phyloP scores from a whole-genome alignment of 2,329 filamentous ascomycete genomes.

The Aspergillus sp. region DNA sequence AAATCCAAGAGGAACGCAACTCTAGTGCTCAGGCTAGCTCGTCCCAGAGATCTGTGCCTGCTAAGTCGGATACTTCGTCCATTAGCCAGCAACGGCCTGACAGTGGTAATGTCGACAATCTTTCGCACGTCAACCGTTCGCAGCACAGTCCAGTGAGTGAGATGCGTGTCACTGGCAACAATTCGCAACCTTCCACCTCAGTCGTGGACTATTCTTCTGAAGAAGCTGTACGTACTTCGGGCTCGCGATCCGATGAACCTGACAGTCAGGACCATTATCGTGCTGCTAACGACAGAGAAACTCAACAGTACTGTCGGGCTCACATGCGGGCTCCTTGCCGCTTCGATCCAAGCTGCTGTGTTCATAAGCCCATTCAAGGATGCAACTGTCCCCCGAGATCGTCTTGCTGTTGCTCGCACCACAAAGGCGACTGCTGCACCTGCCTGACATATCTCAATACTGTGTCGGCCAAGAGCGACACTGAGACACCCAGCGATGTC shows the following conservation, averaged over 20 bases:
- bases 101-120: neutral
- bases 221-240: neutral
- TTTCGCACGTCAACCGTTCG: neutral
- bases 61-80: neutral
- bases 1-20: no score
- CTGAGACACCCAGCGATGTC: neutral
- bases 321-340: slow-evolving; percentile 17
- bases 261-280: no score
- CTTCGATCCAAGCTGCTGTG: slow-evolving; percentile 21
- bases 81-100: no score
- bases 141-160: neutral
- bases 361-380: slow-evolving; percentile 14
- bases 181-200: neutral
- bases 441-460: neutral
- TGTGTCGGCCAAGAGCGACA: neutral
- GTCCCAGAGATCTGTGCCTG: neutral
- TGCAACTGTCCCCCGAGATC: slow-evolving; percentile 19
- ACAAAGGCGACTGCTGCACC: slow-evolving; percentile 20
- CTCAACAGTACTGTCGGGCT: neutral
- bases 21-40: no score
- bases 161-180: neutral
- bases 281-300: neutral
- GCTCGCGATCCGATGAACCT: neutral
- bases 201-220: neutral
- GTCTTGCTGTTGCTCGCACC: slow-evolving; percentile 27